Base-by-base conservation (phyloP, 2,329 filamentous ascomycete species). In the Colletotrichum lentis region DNA sequence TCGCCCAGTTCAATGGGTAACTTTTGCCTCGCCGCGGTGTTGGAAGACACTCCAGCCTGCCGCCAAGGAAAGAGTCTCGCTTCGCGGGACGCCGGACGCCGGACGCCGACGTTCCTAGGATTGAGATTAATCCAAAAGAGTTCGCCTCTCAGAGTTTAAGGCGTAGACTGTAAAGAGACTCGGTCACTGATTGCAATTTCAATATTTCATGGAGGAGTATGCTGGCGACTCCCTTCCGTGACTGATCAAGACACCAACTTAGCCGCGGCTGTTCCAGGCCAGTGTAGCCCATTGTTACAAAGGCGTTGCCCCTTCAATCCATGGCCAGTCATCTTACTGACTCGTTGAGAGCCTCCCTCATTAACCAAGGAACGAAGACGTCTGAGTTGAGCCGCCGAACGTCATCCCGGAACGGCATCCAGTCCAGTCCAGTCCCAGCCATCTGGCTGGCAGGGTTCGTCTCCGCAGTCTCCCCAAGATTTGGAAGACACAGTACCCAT, bases 221-320 rank as follows among this genome's bases (percentile, higher is more conserved):
- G 50, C 53, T 14, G 59, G 20, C 10, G 41, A 44, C 64, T 67
- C 64, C 60, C 64, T 67, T 47, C 50, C 58, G 37, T 66, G 64
- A 56, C 50, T 52, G 50, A 31, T 50, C 50, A 16, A 66, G 64
- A 67, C 60, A 64, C 27, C 20, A 46, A 35, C 22, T 35, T 52
- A 24, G 12, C 31, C 41, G 27, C 24, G 50, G 52, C 50, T 43
- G 31, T 20, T 27, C 31, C 46, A 41, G 59, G 44, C 52, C 59
- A 37, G 61, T 12, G 39, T n/a, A 35, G 31, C 14, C 44, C 53
- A 49, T 24, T 11, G 22, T 14, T 35, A 44, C n/a, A 50, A 14
- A 12, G 18, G 8, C 11, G 3, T 44, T 16, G 43, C 44, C 44
- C 52, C 20, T 62, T 22, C 8, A 5, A 47, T 39, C 20, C 18